These are phyloP conservation scores for Petrea volubilis DNA, from an alignment of 257 asterid species.

Conservation along the genomic window DNA sequence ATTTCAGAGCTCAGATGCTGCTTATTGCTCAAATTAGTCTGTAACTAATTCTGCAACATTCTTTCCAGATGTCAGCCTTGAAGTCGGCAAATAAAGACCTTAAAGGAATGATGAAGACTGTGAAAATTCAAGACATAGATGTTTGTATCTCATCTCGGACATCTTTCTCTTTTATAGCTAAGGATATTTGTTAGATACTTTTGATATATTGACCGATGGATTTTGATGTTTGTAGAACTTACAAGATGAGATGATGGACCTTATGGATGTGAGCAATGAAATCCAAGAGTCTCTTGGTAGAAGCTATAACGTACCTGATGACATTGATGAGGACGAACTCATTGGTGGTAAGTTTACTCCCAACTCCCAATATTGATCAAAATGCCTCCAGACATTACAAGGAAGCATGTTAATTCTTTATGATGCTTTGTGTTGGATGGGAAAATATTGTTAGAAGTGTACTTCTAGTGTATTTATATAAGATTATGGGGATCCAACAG, in stretches of 20 bases:
- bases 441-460: constrained; percentile 11
- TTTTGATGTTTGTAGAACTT: constrained; percentile 55
- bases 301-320: constrained; percentile 95
- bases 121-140: constrained; percentile 97
- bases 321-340: constrained; percentile 94
- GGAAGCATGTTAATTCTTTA: background rate
- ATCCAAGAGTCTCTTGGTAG: constrained; percentile 97
- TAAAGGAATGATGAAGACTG: constrained; percentile 99
- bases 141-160: constrained; percentile 46
- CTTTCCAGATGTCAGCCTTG: constrained; percentile 90
- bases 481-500: background rate
- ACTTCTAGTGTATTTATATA: background rate
- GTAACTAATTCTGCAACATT: constrained; percentile 19
- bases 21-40: constrained; percentile 2
- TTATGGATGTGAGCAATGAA: constrained; percentile 97
- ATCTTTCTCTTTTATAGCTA: constrained; percentile 1
- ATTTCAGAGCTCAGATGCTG: constrained; percentile 24
- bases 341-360: constrained; percentile 73
- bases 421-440: background rate
- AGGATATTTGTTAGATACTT: constrained; percentile 11
- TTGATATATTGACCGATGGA: constrained; percentile 1
- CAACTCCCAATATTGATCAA: constrained; percentile 3
- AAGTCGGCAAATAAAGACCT: constrained; percentile 92
- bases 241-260: constrained; percentile 99
- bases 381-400: background rate